phyloP scores from a whole-genome alignment of 306 rosid species.

The Dalbergia cochinchinensis region DNA sequence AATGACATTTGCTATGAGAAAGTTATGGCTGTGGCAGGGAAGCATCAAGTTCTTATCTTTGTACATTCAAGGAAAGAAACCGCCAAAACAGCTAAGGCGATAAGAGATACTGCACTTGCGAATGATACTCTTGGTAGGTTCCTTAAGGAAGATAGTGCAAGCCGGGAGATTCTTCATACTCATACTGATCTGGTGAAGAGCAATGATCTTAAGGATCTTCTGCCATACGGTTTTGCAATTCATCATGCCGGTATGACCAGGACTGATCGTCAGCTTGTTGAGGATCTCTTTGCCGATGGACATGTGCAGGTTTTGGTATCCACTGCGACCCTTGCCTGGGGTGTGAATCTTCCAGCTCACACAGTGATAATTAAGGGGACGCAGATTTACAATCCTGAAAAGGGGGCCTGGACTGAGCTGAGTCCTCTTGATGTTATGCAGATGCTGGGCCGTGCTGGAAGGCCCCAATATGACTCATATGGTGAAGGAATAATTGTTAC shows the following conservation, averaged over 20 bases:
- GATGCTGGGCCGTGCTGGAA: slow-evolving; percentile 99
- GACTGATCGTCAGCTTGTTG: slow-evolving; percentile 93
- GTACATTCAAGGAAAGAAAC: slow-evolving; percentile 98
- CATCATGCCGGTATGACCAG: slow-evolving; percentile 98
- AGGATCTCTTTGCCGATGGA: slow-evolving; percentile 94
- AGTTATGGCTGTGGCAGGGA: slow-evolving; percentile 96
- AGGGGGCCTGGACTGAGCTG: slow-evolving; percentile 98
- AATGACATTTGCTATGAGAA: slow-evolving; percentile 93
- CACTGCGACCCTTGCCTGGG: slow-evolving; percentile 99
- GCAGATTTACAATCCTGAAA: slow-evolving; percentile 93
- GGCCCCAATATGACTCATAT: slow-evolving; percentile 87
- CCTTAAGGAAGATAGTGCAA: slow-evolving; percentile 95
- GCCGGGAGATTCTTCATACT: slow-evolving; percentile 93
- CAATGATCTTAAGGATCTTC: slow-evolving; percentile 94
- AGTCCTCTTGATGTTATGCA: slow-evolving; percentile 97
- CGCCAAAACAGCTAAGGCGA: slow-evolving; percentile 98
- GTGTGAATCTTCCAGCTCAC: slow-evolving; percentile 96
- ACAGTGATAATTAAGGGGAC: slow-evolving; percentile 93
- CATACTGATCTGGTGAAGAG: slow-evolving; percentile 95
- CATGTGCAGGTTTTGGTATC: slow-evolving; percentile 97
- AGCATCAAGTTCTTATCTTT: slow-evolving; percentile 94
- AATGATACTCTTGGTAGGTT: slow-evolving; percentile 93
- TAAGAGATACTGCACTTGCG: slow-evolving; percentile 92
- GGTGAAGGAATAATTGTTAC: slow-evolving; percentile 95
- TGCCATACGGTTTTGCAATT: slow-evolving; percentile 95